Base-by-base conservation (phyloP, 345 rosid genomes). In the Rhizophora apiculata region DNA sequence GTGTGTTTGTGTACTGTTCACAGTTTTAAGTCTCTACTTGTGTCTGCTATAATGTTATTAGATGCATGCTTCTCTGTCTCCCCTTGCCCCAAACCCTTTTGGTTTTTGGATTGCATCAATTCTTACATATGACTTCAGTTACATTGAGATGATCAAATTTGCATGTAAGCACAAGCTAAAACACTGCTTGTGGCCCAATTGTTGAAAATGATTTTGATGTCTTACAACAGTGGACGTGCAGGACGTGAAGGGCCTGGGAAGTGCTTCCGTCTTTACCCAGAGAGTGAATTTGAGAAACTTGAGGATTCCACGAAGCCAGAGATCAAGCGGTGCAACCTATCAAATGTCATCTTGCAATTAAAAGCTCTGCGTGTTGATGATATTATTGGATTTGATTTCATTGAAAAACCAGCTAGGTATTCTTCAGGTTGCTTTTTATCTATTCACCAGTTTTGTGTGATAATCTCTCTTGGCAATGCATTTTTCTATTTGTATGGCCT, bases 191-290 rank as follows among this genome's bases (percentile, higher is more conserved):
- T 30, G 53, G 21, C 70, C 57, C 39, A 26, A 69, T 32, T 24
- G 26, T 74, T 55, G 16, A 52, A 10, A 21, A 37, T 72, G 52
- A 67, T 32, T 65, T 48, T 49, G 34, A 46, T 76, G 53, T 79
- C 66, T 71, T 73, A 22, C 60, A 79, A 72, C 81, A 91, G 97
- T 83, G 98, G 98, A 55, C 95, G 93, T 22, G 96, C 98, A 67
- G 98, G 98, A 65, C 97, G 96, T 73, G 97, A 89, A 79, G 92
- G 91, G 65, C 96, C 93, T 51, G 98, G 97, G 67, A 91, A 91
- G 74, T 94, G 96, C 79, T 94, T 91, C 68, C 93, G 96, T 64
- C 96, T 94, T 62, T 94, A 91, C 77, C 93, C 88, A 8, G 95
- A 94, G 81, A 81, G 78, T 37, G 96, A 94, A 80, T 94, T 89